These are phyloP conservation scores for Phaeophleospora eucalypticola DNA, from an alignment of 2,329 filamentous ascomycete genomes.

Conservation along the genomic window DNA sequence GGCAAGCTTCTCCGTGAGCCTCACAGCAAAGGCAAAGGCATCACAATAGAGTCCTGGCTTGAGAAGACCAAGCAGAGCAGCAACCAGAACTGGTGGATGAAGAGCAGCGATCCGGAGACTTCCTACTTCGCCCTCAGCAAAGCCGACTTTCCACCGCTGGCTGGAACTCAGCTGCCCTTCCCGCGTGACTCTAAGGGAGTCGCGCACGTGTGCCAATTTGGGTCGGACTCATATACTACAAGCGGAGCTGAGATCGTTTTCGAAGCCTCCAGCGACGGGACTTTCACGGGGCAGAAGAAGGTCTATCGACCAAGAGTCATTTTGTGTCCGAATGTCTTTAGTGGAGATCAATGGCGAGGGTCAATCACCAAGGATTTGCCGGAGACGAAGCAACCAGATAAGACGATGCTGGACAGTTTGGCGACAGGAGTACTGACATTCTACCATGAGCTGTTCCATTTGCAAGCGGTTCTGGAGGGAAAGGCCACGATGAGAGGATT, in stretches of 20 bases:
- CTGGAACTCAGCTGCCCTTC: neutral
- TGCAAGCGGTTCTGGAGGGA: neutral
- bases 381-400: neutral
- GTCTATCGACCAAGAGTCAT: neutral
- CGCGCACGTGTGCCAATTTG: neutral
- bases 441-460: slow-evolving; percentile 6
- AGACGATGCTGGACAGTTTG: neutral
- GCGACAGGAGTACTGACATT: slow-evolving; percentile 1
- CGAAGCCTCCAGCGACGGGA: neutral
- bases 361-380: neutral
- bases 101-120: neutral
- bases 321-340: neutral
- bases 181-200: neutral
- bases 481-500: neutral
- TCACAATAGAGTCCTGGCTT: neutral
- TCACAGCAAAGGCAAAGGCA: neutral
- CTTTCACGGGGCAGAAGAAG: neutral
- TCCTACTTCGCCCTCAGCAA: neutral
- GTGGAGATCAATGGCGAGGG: neutral
- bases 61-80: neutral
- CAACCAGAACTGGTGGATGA: neutral
- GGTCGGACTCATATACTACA: neutral
- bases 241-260: neutral
- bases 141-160: too few species aligned
- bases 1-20: neutral